Evolutionary conservation across 495 filamentous ascomycete species (phyloP), one percentile per base, ranked within the genome.

Genomic region (Aspergillus biplanus): DNA sequence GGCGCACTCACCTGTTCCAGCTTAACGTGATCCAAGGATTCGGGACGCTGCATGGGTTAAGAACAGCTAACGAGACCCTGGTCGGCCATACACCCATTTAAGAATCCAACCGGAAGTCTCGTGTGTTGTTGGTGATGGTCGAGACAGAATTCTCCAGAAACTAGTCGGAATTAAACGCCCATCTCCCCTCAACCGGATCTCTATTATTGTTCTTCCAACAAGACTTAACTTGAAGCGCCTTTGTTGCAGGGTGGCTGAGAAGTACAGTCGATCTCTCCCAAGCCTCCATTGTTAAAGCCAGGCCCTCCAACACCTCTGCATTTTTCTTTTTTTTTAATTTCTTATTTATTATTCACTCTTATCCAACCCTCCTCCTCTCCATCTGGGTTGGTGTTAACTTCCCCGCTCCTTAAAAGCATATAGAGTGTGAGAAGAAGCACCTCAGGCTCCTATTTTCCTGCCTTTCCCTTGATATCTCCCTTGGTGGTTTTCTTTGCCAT

Each of bases 41-140:
- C 61, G 69, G 69, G 66, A 67, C 69, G 61, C 65, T 69, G 67
- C 67, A 67, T 69, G 67, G 66, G 34, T 66, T 54, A 64, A 61
- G 66, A 56, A 71, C 55, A 65, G 59, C 65, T 68, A 69, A 63
- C 56, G 49, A 52, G 56, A 59, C 58, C 64, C 65, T 67, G 62
- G 61, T 61, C 61, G 34, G 42, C 56, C 61, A 65, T 55, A 35
- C 54, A 39, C 56, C 55, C 62, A 58, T 56, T 61, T 49, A 55
- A 59, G 33, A 65, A 59, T 60, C 65, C 68, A 70, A 70, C 68
- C 60, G 58, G 62, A 63, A 52, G 62, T 47, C 63, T 58, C 60
- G 60, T 67, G 54, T 62, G 63, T 33, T 63, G 65, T 65, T 67
- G 62, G 62, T 53, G 63, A 63, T 58, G 61, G 44, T 62, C 47